Percentiles rank a stretch among this genome's conserved stretches.
These are phyloP conservation scores for Starmerella vaccinii DNA, from an alignment of 805 yeast species.

Conservation along the genomic window DNA sequence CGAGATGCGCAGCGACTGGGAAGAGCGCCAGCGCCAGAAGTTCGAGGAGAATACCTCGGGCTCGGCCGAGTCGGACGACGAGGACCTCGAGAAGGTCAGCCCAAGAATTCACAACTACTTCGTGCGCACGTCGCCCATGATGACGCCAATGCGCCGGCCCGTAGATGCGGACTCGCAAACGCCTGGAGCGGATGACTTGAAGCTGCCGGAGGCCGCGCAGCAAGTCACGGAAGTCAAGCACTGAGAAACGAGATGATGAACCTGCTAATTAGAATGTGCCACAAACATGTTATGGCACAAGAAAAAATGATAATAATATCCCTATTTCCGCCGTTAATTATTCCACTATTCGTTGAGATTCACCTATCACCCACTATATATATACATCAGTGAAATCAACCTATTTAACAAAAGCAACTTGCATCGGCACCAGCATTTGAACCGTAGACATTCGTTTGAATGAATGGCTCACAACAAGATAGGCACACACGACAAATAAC, in stretches of 20 bases:
- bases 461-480: too few relatives aligned
- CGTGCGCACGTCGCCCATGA: slow-evolving; percentile 31
- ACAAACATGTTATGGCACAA: not conserved
- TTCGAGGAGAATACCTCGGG: slow-evolving; percentile 19
- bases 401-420: too few relatives aligned
- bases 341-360: too few relatives aligned
- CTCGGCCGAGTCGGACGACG: slow-evolving; percentile 18
- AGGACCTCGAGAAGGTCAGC: slow-evolving; percentile 25
- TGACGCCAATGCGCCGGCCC: slow-evolving; percentile 25
- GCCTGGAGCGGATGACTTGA: slow-evolving; percentile 25
- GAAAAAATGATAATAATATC: not conserved
- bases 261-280: too few relatives aligned
- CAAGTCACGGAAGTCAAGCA: not conserved
- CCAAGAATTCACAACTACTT: slow-evolving; percentile 32
- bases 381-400: too few relatives aligned
- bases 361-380: too few relatives aligned
- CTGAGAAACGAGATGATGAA: not conserved
- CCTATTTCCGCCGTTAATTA: not conserved
- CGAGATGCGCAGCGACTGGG: slow-evolving; percentile 33
- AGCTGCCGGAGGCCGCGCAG: slow-evolving; percentile 29
- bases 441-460: too few relatives aligned
- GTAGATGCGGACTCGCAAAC: slow-evolving; percentile 11
- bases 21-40: slow-evolving; percentile 29
- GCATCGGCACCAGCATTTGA: too few relatives aligned
- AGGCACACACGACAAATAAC: too few relatives aligned